Evolutionary conservation across 2,329 filamentous ascomycete genomes (phyloP).

Genomic region (Mariannaea elegans): DNA sequence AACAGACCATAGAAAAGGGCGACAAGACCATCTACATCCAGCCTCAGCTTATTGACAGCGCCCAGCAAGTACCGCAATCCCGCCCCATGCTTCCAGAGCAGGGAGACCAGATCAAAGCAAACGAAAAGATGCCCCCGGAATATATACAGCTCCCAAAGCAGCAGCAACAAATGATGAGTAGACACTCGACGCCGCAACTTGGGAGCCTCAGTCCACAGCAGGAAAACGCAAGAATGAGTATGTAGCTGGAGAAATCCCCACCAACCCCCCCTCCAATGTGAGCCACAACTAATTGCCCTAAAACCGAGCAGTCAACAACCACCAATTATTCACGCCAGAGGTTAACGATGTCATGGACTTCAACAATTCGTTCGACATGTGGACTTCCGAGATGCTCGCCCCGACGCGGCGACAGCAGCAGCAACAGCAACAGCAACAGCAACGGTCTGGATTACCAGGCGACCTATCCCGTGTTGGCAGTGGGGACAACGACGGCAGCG

Average conservation of each 20-base stretch:
- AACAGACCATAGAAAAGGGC: neutral
- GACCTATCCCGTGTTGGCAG: neutral
- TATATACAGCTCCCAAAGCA: constrained; percentile 1
- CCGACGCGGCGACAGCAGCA: constrained; percentile 2
- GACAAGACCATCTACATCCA: constrained; percentile 1
- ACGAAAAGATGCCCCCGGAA: neutral
- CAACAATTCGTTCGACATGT: constrained; percentile 7
- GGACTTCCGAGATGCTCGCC: constrained; percentile 9
- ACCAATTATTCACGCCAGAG: constrained; percentile 9
- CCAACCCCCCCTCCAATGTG: no score
- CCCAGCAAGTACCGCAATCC: neutral
- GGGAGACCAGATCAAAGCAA: neutral
- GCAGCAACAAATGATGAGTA: neutral
- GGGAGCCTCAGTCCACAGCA: neutral
- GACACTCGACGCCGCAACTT: neutral
- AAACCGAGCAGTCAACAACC: neutral
- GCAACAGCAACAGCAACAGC: neutral
- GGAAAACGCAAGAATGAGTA: constrained; percentile 5
- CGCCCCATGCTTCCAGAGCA: neutral
- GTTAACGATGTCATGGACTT: constrained; percentile 12
- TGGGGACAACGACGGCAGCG: neutral
- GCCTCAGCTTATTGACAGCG: constrained; percentile 3
- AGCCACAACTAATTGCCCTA: no score
- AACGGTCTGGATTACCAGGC: neutral
- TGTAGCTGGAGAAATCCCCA: neutral